Evolutionary conservation across 106 monocot species (phyloP), one percentile per base, ranked within the genome.

Genomic region (Dendrobium chrysotoxum): DNA sequence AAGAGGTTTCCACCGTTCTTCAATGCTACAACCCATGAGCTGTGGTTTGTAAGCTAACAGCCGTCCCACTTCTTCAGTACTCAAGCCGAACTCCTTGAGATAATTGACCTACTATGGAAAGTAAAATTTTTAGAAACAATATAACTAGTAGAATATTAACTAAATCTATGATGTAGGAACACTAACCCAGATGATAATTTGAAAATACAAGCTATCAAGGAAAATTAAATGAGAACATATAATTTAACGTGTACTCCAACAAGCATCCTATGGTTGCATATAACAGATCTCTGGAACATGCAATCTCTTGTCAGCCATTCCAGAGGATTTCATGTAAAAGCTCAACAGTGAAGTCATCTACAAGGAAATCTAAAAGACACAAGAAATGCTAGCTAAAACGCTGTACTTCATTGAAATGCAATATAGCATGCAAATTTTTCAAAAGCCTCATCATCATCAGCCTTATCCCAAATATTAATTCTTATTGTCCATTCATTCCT

Each of bases 1-100:
- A 66, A 98, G 92, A 64, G 98, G 98, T 76, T 88, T 98, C 98
- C 87, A 98, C 77, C 88, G 86, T 81, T 98, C 91, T 78, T 98
- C 92, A 80, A 98, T 93, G 84, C 95, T 93, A 72, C 98, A 95
- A 64, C 89, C 98, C 91, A 98, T 98, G 44, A 98, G 79, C 39
- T 95, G 95, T 77, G 98, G 98, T 68, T 89, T 98, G 76, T 84
- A 89, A 77, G 98, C 89, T 72, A 98, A 78, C 18, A 98, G 76
- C 25, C 84, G 74, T 47, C 95, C 89, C 75, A 95, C 84, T 72
- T 92, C 98, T 76, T 85, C 82, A 53, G 80, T 86, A 76, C 66
- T 88, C 75, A 95, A 75, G 39, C 98, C 98, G 82, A 98, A 98
- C 58, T 98, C 88, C 83, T 85, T 88, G 45, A 95, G 90, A 76